Evolutionary conservation across 2,329 filamentous ascomycete genomes (phyloP).

Genomic region (Diaporthe citrichinensis): DNA sequence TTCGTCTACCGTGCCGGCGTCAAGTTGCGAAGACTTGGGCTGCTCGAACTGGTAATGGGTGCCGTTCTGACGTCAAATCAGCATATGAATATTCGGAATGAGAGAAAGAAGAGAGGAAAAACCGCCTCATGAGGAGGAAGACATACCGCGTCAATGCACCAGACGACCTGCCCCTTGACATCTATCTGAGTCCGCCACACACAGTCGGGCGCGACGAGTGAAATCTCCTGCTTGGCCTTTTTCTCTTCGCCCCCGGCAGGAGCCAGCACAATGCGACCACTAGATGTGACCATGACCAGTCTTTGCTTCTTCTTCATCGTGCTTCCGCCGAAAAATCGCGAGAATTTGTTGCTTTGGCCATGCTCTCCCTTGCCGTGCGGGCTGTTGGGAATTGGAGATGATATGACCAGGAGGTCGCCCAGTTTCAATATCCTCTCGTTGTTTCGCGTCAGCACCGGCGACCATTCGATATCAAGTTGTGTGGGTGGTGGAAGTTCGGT

Average conservation of each 20-base stretch:
- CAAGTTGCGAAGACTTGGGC: slow-evolving; percentile 78
- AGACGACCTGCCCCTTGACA: slow-evolving; percentile 87
- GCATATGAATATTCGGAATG: neutral
- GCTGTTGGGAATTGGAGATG: slow-evolving; percentile 82
- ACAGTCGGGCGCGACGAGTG: slow-evolving; percentile 82
- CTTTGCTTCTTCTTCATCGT: slow-evolving; percentile 93
- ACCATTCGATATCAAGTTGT: slow-evolving; percentile 98
- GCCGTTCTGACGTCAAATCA: slow-evolving; percentile 72
- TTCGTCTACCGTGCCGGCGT: slow-evolving; percentile 81
- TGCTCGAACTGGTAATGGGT: slow-evolving; percentile 96
- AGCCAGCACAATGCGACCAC: slow-evolving; percentile 89
- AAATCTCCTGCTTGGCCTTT: slow-evolving; percentile 92
- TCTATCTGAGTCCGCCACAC: slow-evolving; percentile 86
- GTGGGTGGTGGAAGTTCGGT: slow-evolving; percentile 97
- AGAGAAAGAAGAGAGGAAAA: slow-evolving; percentile 26
- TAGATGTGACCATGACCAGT: slow-evolving; percentile 94
- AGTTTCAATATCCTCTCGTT: slow-evolving; percentile 97
- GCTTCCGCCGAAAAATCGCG: slow-evolving; percentile 92
- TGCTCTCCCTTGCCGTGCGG: slow-evolving; percentile 78
- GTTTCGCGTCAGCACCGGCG: slow-evolving; percentile 88
- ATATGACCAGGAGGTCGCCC: slow-evolving; percentile 89
- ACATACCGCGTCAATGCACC: slow-evolving; percentile 94
- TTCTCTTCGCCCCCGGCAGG: slow-evolving; percentile 96
- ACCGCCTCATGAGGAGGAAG: neutral
- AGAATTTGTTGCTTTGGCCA: slow-evolving; percentile 87